Evolutionary conservation across 768 basidiomycete genomes (phyloP), one percentile per base, ranked within the genome.

Genomic region (Kondoa subrosea): DNA sequence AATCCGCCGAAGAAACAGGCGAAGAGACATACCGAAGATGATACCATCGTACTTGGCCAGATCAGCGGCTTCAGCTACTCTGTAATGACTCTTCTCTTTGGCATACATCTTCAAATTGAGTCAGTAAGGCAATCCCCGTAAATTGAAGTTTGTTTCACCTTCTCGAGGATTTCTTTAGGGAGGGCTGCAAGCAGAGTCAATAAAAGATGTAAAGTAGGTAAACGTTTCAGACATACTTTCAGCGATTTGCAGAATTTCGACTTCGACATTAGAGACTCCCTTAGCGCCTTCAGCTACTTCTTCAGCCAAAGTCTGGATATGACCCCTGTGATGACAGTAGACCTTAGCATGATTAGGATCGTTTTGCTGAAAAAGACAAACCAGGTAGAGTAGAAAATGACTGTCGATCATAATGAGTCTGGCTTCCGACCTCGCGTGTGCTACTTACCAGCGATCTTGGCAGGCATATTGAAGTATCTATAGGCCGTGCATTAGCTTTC

Each of bases 91-190:
- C 65, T 27, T 56, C 60, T 17, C 27, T 8, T 14, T 2, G 34
- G 4, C 27, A 2, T 15, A 25, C 21, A n/a, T 1, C 57, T n/a
- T 21, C 2, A 16, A 29, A 63, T 17, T 12, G 32, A 4, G 58
- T 21, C 27, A 21, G 30, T 61, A 29, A 34, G n/a, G 15, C 15
- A 25, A 56, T 50, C 8, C 40, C 21, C 40, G 40, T 8, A 50
- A 8, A 8, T 50, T 21, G 40, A 8, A 50, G 40, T 21, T 8
- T 8, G 12, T 8, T 50, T 8, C 40, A 50, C 21, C 31, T 73
- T 73, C 66, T 65, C 69, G 50, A 67, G 71, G n/a, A 93, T 83
- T 4, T 88, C 86, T 12, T 80, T 75, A 1, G 85, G 73, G 63
- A 92, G 85, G 56, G 27, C 21, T 0, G 0, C 69, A 90, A 64